Conservation (phyloP, 73 alveolate species). For the Tetrahymena elliotti region DNA sequence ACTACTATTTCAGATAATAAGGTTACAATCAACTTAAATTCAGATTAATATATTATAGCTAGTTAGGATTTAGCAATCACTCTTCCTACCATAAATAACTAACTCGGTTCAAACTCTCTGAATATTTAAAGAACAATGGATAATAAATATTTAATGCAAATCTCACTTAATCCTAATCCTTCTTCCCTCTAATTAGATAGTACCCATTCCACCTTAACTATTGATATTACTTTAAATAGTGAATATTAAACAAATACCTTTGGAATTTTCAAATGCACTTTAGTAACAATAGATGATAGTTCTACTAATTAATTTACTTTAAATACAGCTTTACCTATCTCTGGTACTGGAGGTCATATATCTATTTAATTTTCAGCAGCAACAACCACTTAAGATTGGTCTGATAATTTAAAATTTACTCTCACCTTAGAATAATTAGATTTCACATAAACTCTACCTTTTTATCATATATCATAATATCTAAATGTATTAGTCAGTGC, state of each 20-base stretch:
- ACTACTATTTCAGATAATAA: neutral
- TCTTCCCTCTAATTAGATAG: neutral
- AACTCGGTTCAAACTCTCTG: neutral
- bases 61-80: neutral
- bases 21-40: neutral
- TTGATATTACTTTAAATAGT: neutral
- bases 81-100: neutral
- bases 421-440: neutral
- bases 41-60: neutral
- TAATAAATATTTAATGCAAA: neutral
- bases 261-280: neutral
- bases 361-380: neutral
- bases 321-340: neutral
- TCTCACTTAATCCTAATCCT: neutral
- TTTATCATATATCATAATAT: neutral
- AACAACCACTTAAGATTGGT: neutral
- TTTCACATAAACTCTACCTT: neutral
- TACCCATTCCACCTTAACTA: neutral
- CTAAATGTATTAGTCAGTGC: neutral
- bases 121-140: neutral
- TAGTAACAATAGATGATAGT: neutral
- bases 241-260: neutral
- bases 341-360: neutral
- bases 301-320: neutral
- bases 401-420: neutral